Evolutionary conservation across 352 stramenopile species (phyloP).

Genomic region (Globisporangium iwayamae): DNA sequence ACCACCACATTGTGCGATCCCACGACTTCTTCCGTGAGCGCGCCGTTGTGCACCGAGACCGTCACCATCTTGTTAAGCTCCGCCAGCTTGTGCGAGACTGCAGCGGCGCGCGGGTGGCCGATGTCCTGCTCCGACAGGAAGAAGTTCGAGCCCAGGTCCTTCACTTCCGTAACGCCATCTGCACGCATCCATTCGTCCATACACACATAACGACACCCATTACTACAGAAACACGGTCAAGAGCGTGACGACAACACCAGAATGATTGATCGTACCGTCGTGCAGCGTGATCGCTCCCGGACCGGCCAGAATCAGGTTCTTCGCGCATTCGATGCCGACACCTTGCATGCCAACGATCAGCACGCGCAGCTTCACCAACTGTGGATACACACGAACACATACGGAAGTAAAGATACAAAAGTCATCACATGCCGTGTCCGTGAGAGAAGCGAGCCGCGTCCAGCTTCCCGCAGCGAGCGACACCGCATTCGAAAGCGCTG

Average conservation of each 20-base stretch:
- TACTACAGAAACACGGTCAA: not conserved
- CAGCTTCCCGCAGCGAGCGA: not conserved
- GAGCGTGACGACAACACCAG: not conserved
- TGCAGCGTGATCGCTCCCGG: conserved; percentile 85
- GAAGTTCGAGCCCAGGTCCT: conserved; percentile 93
- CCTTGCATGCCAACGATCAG: conserved; percentile 84
- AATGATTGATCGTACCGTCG: conserved; percentile 35
- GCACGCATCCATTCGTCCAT: not conserved
- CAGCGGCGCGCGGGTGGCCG: conserved; percentile 52
- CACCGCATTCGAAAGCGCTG: conserved; percentile 12
- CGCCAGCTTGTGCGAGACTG: conserved; percentile 76
- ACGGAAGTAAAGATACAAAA: not conserved
- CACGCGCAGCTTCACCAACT: conserved; percentile 80
- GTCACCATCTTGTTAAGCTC: conserved; percentile 92
- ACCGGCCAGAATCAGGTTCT: conserved; percentile 92
- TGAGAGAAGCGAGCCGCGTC: not conserved
- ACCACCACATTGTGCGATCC: conserved; percentile 85
- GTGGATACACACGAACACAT: conserved; percentile 1
- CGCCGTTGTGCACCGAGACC: conserved; percentile 68
- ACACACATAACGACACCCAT: not conserved
- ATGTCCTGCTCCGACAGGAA: conserved; percentile 87
- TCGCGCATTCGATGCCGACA: conserved; percentile 88
- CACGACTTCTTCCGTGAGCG: conserved; percentile 61
- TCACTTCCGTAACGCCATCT: conserved; percentile 68
- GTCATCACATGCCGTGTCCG: not conserved